Conservation (phyloP, 768 basidiomycete species). For the Symmetrospora coprosmae region DNA sequence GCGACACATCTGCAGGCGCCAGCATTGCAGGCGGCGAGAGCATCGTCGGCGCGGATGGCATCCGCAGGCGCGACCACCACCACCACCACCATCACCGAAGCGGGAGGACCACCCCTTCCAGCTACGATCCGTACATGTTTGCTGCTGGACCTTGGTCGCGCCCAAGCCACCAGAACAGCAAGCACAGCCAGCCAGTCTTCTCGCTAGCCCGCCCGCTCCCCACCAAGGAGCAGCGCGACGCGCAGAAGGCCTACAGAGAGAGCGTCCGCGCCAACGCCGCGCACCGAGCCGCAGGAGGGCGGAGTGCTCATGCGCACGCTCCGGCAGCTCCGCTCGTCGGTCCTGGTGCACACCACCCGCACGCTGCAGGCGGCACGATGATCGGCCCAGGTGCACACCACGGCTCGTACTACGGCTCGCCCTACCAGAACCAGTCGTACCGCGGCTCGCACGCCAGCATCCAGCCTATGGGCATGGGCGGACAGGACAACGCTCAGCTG, state of each 20-base stretch:
- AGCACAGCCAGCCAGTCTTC: conserved; percentile 5
- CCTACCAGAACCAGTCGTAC: too few species aligned
- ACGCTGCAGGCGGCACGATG: background rate
- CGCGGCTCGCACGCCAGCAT: too few species aligned
- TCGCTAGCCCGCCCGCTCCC: conserved; percentile 14
- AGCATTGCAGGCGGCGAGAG: too few species aligned
- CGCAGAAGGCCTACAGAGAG: conserved; percentile 14
- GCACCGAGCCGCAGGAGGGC: background rate
- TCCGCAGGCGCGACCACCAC: too few species aligned
- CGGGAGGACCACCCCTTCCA: too few species aligned
- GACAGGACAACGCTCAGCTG: conserved; percentile 7
- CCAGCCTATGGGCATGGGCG: too few species aligned
- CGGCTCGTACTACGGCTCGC: too few species aligned
- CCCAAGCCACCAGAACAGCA: background rate
- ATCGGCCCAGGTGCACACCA: background rate
- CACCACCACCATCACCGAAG: too few species aligned
- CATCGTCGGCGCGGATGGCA: too few species aligned
- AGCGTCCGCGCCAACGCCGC: background rate
- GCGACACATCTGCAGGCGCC: too few species aligned
- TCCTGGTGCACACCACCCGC: conserved; percentile 12
- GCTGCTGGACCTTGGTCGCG: too few species aligned
- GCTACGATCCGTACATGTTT: too few species aligned
- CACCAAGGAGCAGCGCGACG: conserved; percentile 9
- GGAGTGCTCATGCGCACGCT: background rate
- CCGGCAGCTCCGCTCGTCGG: background rate